Percentiles rank a stretch among this genome's conserved stretches.
Conservation (phyloP, 371 early-diverging fungal genomes). For the Nosema granulosis region DNA sequence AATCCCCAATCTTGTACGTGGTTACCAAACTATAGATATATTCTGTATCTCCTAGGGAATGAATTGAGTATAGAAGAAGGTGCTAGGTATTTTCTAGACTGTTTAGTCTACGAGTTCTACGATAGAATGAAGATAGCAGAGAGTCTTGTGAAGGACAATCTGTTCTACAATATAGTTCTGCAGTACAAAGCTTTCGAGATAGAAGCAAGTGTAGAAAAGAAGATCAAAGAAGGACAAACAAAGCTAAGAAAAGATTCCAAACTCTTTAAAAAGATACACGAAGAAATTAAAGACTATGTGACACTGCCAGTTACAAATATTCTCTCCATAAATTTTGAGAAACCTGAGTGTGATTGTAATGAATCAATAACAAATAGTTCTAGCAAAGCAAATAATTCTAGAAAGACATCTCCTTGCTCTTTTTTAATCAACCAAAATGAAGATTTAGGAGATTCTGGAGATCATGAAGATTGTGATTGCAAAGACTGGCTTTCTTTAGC, state of each 20-base stretch:
- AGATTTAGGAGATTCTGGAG: too few relatives aligned
- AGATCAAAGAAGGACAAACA: constrained; percentile 23
- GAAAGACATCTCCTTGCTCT: too few relatives aligned
- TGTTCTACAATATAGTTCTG: constrained; percentile 44
- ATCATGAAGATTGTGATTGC: constrained; percentile 26
- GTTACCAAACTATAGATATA: constrained; percentile 46
- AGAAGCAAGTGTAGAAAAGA: constrained; percentile 24
- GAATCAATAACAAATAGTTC: not conserved
- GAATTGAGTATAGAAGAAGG: constrained; percentile 10
- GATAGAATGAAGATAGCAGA: constrained; percentile 47
- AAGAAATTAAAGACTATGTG: constrained; percentile 33
- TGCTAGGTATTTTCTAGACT: constrained; percentile 51
- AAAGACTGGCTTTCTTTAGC: constrained; percentile 25
- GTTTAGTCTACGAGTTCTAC: constrained; percentile 49
- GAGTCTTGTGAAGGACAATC: not conserved
- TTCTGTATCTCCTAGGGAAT: constrained; percentile 29
- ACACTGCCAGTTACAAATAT: constrained; percentile 43
- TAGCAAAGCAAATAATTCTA: too few relatives aligned
- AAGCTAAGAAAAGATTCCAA: constrained; percentile 46
- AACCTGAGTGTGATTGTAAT: constrained; percentile 29
- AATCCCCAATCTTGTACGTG: constrained; percentile 13
- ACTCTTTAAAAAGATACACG: constrained; percentile 26
- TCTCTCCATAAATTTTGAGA: constrained; percentile 23
- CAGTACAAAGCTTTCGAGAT: constrained; percentile 53
- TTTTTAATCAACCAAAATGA: too few relatives aligned